Percentiles rank a stretch among this genome's conserved stretches.
phyloP scores from a whole-genome alignment of 2,329 filamentous ascomycete species.

The Madurella fahalii region DNA sequence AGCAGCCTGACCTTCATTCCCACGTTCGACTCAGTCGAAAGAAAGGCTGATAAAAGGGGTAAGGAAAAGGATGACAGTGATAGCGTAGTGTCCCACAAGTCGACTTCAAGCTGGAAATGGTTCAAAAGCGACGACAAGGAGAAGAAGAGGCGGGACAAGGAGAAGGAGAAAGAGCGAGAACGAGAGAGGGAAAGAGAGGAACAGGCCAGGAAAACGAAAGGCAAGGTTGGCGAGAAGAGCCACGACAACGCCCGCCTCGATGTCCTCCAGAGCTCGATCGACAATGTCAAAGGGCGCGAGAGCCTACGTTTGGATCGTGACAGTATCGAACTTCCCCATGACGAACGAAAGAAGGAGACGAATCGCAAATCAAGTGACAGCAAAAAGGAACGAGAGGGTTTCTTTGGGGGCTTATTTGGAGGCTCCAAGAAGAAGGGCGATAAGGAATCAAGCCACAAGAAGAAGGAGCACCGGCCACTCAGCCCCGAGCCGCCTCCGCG shows the following conservation, averaged over 20 bases:
- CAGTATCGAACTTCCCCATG: constrained; percentile 65
- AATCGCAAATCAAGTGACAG: constrained; percentile 67
- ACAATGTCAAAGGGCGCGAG: constrained; percentile 69
- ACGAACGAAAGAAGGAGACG: constrained; percentile 78
- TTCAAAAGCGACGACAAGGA: constrained; percentile 75
- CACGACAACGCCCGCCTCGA: constrained; percentile 83
- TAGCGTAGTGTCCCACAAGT: constrained; percentile 72
- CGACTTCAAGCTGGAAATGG: constrained; percentile 78
- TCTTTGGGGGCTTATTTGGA: constrained; percentile 93
- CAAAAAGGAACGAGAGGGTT: constrained; percentile 87
- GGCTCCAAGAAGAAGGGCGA: constrained; percentile 84
- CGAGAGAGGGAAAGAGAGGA: constrained; percentile 63
- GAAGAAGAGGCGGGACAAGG: constrained; percentile 60
- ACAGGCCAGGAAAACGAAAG: constrained; percentile 45
- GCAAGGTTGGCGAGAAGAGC: constrained; percentile 59
- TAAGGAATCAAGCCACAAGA: constrained; percentile 69
- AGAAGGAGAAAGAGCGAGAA: constrained; percentile 51
- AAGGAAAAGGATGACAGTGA: constrained; percentile 66
- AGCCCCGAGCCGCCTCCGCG: constrained; percentile 75
- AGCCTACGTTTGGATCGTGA: constrained; percentile 81
- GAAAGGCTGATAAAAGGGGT: constrained; percentile 65
- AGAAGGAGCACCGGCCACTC: constrained; percentile 66
- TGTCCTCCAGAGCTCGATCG: constrained; percentile 81
- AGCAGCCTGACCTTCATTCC: constrained; percentile 79
- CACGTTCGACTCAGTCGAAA: constrained; percentile 55